Conservation (phyloP, 208 protist genomes). For the Leishmania aethiopica region DNA sequence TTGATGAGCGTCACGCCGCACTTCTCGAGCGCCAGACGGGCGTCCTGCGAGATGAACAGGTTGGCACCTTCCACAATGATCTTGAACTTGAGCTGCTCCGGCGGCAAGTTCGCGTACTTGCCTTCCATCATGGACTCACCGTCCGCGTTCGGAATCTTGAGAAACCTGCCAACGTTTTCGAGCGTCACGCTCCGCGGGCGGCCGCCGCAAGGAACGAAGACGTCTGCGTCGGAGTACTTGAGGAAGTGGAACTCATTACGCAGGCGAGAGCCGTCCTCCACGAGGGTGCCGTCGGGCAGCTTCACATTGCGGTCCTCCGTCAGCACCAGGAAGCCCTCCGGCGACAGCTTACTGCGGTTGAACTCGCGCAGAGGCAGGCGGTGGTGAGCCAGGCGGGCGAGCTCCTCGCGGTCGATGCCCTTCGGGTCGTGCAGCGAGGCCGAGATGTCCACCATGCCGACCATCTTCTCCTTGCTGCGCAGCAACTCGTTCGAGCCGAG, state of each 20-base stretch:
- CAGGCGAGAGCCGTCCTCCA: constrained; percentile 78
- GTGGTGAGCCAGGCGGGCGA: constrained; percentile 77
- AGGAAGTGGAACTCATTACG: constrained; percentile 95
- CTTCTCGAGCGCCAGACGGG: constrained; percentile 90
- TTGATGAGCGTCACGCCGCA: constrained; percentile 89
- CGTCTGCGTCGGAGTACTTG: constrained; percentile 81
- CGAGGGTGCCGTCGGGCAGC: constrained; percentile 84
- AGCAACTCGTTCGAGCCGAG: constrained; percentile 96
- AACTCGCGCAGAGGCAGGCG: constrained; percentile 90
- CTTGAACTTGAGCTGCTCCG: constrained; percentile 85
- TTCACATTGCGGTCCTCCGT: constrained; percentile 87
- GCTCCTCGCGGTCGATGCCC: constrained; percentile 89
- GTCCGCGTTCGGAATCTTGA: constrained; percentile 66
- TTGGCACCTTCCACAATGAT: constrained; percentile 98
- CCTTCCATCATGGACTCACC: constrained; percentile 71
- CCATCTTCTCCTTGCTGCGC: constrained; percentile 92
- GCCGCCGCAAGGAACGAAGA: constrained; percentile 97
- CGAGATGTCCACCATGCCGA: constrained; percentile 94
- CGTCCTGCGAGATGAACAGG: constrained; percentile 96
- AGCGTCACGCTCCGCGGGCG: constrained; percentile 94
- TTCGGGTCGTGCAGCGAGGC: constrained; percentile 95
- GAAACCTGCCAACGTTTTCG: constrained; percentile 90
- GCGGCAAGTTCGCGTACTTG: constrained; percentile 47
- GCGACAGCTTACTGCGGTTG: constrained; percentile 79
- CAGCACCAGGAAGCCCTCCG: constrained; percentile 92